Evolutionary conservation across 1,284 basidiomycete genomes (phyloP).

Genomic region (Austroboletus niveus): DNA sequence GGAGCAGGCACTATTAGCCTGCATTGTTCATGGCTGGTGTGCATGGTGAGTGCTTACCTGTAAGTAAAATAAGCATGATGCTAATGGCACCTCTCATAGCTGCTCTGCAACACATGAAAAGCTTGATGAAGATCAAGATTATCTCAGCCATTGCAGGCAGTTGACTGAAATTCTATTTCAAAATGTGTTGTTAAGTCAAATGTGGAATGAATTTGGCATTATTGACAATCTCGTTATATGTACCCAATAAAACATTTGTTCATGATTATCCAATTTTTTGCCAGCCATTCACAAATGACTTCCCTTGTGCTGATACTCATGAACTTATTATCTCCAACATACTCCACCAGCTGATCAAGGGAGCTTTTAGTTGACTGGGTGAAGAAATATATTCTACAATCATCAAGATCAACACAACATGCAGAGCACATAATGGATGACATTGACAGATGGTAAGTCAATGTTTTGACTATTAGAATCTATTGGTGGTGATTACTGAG

Average conservation of each 20-base stretch:
- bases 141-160: no score
- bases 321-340: not conserved
- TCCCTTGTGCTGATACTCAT: not conserved
- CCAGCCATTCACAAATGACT: constrained; percentile 5
- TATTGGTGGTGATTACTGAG: no score
- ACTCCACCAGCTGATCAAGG: constrained; percentile 4
- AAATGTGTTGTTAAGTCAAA: no score
- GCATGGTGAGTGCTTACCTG: not conserved
- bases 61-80: no score
- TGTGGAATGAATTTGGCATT: constrained; percentile 1
- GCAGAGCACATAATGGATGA: not conserved
- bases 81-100: no score
- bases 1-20: constrained; percentile 3
- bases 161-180: no score
- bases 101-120: no score
- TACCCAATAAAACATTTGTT: not conserved
- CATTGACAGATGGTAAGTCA: not conserved
- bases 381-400: not conserved
- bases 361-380: constrained; percentile 3
- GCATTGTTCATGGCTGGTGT: constrained; percentile 5
- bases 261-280: no score
- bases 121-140: no score
- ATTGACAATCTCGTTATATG: not conserved
- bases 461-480: no score
- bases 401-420: not conserved